A percentile compares a stretch with the other conserved stretches of the same genome.
Conservation (phyloP, 345 rosid species). For the Adansonia digitata region DNA sequence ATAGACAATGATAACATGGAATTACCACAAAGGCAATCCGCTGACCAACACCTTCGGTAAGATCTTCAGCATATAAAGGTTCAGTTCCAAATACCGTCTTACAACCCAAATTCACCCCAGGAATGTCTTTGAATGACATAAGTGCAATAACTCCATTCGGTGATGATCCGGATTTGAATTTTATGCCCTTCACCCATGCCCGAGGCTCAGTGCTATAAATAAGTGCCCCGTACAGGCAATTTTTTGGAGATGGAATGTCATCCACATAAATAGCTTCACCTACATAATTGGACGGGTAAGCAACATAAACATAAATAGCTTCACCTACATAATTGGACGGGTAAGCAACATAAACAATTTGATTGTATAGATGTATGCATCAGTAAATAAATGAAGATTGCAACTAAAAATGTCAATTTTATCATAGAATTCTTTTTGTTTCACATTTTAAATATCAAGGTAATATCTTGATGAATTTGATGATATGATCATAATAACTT, state of each 20-base stretch:
- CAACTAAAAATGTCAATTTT: not conserved
- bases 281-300: constrained; percentile 25
- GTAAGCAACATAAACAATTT: constrained; percentile 8
- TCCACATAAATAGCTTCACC: constrained; percentile 92
- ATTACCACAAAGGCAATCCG: constrained; percentile 77
- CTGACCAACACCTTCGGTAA: constrained; percentile 55
- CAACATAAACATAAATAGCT: constrained; percentile 67
- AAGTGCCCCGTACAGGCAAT: constrained; percentile 79
- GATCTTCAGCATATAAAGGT: constrained; percentile 58
- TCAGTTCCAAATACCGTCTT: constrained; percentile 38
- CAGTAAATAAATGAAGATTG: not conserved
- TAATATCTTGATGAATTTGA: not conserved
- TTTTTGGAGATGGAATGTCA: constrained; percentile 73
- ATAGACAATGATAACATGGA: not conserved
- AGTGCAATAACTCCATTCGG: constrained; percentile 45
- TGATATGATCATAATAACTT: not conserved
- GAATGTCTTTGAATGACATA: constrained; percentile 66
- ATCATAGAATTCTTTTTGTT: not conserved
- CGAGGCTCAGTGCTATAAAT: constrained; percentile 69
- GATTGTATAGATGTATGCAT: not conserved
- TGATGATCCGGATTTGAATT: constrained; percentile 31
- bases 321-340: constrained; percentile 49
- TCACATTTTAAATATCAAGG: not conserved
- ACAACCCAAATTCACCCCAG: constrained; percentile 66
- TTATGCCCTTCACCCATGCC: constrained; percentile 52